Evolutionary conservation across 1,139 yeast genomes (phyloP).

Genomic region (Suhomyces atakaporum): DNA sequence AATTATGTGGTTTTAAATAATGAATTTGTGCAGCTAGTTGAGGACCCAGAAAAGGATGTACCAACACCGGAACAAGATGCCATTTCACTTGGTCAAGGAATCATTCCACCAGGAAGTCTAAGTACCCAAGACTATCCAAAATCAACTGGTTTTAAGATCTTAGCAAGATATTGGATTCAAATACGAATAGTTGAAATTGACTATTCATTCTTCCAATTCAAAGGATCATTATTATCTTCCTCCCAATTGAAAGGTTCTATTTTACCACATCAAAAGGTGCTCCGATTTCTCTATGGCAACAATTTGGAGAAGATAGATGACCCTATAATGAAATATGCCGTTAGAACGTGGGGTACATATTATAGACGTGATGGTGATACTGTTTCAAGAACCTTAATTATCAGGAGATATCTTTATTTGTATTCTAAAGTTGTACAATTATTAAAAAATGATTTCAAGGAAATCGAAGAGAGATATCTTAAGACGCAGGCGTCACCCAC

Average conservation of each 20-base stretch:
- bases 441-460: constrained; percentile 8
- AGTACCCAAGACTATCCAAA: constrained; percentile 12
- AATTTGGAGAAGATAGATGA: constrained; percentile 16
- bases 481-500: constrained; percentile 15
- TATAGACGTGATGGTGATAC: constrained; percentile 24
- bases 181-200: constrained; percentile 33
- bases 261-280: constrained; percentile 27
- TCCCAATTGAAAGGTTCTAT: constrained; percentile 29
- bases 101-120: background rate
- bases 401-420: constrained; percentile 23
- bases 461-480: constrained; percentile 5
- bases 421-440: constrained; percentile 21
- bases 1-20: constrained; percentile 30
- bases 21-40: constrained; percentile 27
- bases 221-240: constrained; percentile 34
- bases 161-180: constrained; percentile 34
- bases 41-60: constrained; percentile 15
- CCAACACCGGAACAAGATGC: constrained; percentile 1
- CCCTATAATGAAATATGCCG: constrained; percentile 16
- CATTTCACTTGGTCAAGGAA: background rate
- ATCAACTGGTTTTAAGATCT: constrained; percentile 21
- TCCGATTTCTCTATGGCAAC: constrained; percentile 21
- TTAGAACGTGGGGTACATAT: constrained; percentile 28
- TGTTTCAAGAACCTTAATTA: constrained; percentile 20
- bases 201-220: constrained; percentile 33